A percentile compares a stretch with the other conserved stretches of the same genome.
phyloP scores from a whole-genome alignment of 108 stramenopile species.

The Pelagomonas calceolata region DNA sequence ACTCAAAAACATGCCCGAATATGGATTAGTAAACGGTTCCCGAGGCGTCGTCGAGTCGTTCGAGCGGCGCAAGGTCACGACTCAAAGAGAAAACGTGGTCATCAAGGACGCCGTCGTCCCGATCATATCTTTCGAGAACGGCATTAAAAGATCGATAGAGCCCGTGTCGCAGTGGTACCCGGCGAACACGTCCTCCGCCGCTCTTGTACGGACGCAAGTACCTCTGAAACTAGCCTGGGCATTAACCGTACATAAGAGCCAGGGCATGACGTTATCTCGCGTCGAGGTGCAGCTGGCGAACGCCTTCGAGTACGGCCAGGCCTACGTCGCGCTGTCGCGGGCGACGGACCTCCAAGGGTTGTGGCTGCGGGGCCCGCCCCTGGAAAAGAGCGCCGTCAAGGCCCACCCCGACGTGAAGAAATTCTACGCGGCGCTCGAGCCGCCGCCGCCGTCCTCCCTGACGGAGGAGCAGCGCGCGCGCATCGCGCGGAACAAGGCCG shows the following conservation, averaged over 20 bases:
- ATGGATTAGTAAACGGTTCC: constrained; percentile 55
- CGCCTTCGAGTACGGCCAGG: constrained; percentile 64
- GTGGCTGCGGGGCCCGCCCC: constrained; percentile 19
- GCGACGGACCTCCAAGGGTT: constrained; percentile 44
- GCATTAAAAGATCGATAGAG: constrained; percentile 15
- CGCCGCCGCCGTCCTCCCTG: too few species aligned
- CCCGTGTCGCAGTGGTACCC: not conserved
- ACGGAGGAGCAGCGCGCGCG: too few species aligned
- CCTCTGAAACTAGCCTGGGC: constrained; percentile 66
- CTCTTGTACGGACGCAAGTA: constrained; percentile 34
- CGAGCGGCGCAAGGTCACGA: constrained; percentile 11
- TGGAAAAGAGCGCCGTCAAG: constrained; percentile 24
- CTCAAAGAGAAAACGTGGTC: not conserved
- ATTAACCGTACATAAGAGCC: constrained; percentile 65
- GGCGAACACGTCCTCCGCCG: constrained; percentile 10
- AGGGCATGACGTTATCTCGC: constrained; percentile 65
- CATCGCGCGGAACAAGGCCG: too few species aligned
- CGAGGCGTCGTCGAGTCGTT: constrained; percentile 56
- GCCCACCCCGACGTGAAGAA: constrained; percentile 39
- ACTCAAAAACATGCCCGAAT: constrained; percentile 29
- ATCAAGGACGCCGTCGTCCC: constrained; percentile 14
- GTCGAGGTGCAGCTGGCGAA: constrained; percentile 43
- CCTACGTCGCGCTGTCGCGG: constrained; percentile 70
- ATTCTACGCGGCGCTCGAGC: constrained; percentile 28
- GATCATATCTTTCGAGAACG: constrained; percentile 35